Evolutionary conservation across 2,329 filamentous ascomycete species (phyloP).

Genomic region (Hymenoscyphus fraxineus): DNA sequence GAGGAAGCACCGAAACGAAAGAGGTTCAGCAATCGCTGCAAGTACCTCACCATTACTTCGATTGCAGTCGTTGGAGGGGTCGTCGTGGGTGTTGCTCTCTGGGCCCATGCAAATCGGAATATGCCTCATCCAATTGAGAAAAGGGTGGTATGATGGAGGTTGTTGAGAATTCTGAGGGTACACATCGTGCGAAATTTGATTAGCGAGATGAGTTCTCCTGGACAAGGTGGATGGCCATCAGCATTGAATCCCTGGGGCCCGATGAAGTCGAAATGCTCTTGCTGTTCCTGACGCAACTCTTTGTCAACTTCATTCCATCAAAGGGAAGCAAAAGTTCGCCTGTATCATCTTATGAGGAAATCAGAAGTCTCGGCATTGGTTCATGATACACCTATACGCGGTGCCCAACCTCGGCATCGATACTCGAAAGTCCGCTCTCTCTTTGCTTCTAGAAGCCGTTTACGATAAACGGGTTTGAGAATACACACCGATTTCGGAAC

Average conservation of each 20-base stretch:
- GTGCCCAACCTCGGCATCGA: neutral
- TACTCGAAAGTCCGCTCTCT: neutral
- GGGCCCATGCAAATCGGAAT: slow-evolving; percentile 3
- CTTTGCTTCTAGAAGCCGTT: neutral
- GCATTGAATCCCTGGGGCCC: neutral
- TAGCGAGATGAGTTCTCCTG: neutral
- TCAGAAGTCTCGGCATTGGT: neutral
- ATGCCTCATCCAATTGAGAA: neutral
- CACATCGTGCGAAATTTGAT: neutral
- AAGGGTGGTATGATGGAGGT: neutral
- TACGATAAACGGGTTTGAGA: neutral
- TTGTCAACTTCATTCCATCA: neutral
- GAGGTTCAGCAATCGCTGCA: slow-evolving; percentile 10
- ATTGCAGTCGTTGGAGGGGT: neutral
- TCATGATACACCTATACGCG: neutral
- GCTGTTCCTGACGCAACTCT: neutral
- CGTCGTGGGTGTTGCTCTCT: slow-evolving; percentile 7
- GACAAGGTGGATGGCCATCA: neutral
- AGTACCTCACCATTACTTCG: slow-evolving; percentile 8
- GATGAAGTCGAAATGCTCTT: neutral
- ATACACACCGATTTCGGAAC: neutral
- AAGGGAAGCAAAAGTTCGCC: neutral
- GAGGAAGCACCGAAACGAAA: slow-evolving; percentile 9
- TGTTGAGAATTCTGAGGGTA: neutral
- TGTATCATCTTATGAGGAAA: neutral